phyloP scores from a whole-genome alignment of 129 eudicot genomes.

The Flaveria linearis region DNA sequence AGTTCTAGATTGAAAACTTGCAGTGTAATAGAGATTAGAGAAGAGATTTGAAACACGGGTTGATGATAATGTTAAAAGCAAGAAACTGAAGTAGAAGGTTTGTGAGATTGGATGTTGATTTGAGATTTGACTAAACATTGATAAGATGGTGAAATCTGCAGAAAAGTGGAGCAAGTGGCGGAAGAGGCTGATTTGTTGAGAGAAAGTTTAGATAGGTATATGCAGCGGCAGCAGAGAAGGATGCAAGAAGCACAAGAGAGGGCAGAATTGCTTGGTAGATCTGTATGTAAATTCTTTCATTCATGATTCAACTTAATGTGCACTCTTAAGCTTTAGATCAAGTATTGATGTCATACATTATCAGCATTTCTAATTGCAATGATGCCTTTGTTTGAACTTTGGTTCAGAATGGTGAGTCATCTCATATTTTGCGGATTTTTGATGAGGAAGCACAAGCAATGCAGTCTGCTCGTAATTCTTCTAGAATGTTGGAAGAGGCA shows the following conservation, averaged over 20 bases:
- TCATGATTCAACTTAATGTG: background rate
- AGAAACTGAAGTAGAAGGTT: background rate
- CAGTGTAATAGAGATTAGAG: background rate
- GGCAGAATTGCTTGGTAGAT: slow-evolving; percentile 91
- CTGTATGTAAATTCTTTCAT: slow-evolving; percentile 50
- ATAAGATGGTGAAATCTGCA: slow-evolving; percentile 37
- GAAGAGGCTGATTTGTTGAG: slow-evolving; percentile 93
- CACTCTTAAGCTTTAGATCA: slow-evolving; percentile 12
- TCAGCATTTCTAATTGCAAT: background rate
- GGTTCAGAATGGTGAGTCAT: slow-evolving; percentile 80
- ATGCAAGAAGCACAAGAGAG: slow-evolving; percentile 92
- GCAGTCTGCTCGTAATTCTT: slow-evolving; percentile 87
- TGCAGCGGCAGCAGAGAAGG: slow-evolving; percentile 68
- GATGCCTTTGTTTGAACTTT: slow-evolving; percentile 21
- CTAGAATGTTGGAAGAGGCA: slow-evolving; percentile 39
- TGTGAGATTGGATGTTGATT: background rate
- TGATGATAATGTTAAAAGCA: background rate
- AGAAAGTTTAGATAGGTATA: slow-evolving; percentile 79
- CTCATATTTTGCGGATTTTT: slow-evolving; percentile 85
- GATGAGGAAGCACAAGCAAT: slow-evolving; percentile 98
- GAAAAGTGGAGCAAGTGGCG: slow-evolving; percentile 91
- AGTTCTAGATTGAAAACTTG: slow-evolving; percentile 19
- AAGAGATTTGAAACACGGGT: slow-evolving; percentile 7
- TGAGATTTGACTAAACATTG: slow-evolving; percentile 10
- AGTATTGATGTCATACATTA: background rate